Base-by-base conservation (phyloP, 495 filamentous ascomycete species). In the Podospora didyma region DNA sequence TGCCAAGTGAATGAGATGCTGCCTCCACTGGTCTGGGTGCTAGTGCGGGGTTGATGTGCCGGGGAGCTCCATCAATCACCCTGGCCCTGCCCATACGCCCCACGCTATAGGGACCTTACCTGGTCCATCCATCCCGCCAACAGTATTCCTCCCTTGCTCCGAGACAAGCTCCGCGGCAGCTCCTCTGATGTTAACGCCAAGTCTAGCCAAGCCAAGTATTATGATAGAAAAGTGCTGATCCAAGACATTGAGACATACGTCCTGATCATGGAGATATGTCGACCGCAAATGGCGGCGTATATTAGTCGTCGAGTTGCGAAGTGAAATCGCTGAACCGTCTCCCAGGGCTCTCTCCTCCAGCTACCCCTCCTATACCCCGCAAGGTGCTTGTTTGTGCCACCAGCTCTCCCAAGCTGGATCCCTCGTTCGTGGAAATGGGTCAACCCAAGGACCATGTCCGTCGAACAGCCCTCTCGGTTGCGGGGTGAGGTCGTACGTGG, bases 391-490 rank as follows among this genome's bases (percentile, higher is more conserved):
- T 4, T 19, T 35, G 3, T 56, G 51, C 65, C 66, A 70, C 68
- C 68, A 70, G 9, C 23, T 54, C 56, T 70, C 58, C 68, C 68
- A 70, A 12, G 50, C 61, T 6, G 52, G 44, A 52, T 69, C 64
- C 22, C 67, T 54, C 44, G 34, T 17, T 46, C 50, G 31, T 14
- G 57, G 53, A 10, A 48, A 60, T 6, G 44, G 54, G 51, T 69
- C 63, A 14, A 64, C 39, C 48, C 52, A 61, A 10, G 65, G 62
- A 17, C 59, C 56, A 7, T 58, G 31, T 58, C 57, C n/a, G 6
- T 42, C 39, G n/a, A 42, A 42, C 7, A 42, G n/a, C 5, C 10
- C 26, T 23, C 19, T 31, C 47, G 22, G 22, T 49, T 28, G 47
- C n/a, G n/a, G n/a, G n/a, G n/a, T n/a, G n/a, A n/a, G n/a, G n/a